A percentile compares a stretch with the other conserved stretches of the same genome.
Evolutionary conservation across 176 grass and related monocot species (phyloP).

Genomic region (Metroxylon sagu): DNA sequence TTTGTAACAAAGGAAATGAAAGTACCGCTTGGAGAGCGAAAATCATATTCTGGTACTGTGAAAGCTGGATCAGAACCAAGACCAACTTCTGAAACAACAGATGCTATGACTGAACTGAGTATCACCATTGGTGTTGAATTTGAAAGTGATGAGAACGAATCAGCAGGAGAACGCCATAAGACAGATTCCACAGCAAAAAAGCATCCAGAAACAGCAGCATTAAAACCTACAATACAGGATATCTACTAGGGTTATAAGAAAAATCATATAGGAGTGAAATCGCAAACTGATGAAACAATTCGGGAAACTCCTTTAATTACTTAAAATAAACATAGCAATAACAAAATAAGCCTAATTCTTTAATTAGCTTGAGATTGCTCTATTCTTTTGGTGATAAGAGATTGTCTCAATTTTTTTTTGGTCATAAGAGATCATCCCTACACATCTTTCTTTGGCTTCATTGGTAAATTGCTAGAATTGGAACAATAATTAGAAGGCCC

Average conservation of each 20-base stretch:
- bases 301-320: not conserved
- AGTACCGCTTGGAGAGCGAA: conserved; percentile 82
- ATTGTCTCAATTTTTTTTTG: too few relatives aligned
- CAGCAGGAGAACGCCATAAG: conserved; percentile 66
- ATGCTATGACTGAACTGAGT: conserved; percentile 92
- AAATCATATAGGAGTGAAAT: conserved; percentile 29
- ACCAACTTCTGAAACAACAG: conserved; percentile 82
- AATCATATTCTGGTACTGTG: conserved; percentile 82
- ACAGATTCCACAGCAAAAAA: conserved; percentile 96
- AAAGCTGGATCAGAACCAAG: conserved; percentile 86
- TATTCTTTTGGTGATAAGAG: too few relatives aligned
- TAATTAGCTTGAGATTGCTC: too few relatives aligned
- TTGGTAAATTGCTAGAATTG: too few relatives aligned
- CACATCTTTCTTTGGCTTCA: too few relatives aligned
- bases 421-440: too few relatives aligned
- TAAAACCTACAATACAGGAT: conserved; percentile 82
- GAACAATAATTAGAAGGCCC: too few relatives aligned
- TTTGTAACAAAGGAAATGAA: not conserved
- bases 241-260: conserved; percentile 33
- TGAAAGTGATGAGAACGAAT: conserved; percentile 58
- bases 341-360: too few relatives aligned
- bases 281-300: not conserved
- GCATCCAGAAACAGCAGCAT: conserved; percentile 90
- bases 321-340: too few relatives aligned
- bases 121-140: conserved; percentile 89